A percentile compares a stretch with the other conserved stretches of the same genome.
These are phyloP conservation scores for Monoraphidium neglectum DNA, from an alignment of 139 green algal genomes.

Conservation along the genomic window DNA sequence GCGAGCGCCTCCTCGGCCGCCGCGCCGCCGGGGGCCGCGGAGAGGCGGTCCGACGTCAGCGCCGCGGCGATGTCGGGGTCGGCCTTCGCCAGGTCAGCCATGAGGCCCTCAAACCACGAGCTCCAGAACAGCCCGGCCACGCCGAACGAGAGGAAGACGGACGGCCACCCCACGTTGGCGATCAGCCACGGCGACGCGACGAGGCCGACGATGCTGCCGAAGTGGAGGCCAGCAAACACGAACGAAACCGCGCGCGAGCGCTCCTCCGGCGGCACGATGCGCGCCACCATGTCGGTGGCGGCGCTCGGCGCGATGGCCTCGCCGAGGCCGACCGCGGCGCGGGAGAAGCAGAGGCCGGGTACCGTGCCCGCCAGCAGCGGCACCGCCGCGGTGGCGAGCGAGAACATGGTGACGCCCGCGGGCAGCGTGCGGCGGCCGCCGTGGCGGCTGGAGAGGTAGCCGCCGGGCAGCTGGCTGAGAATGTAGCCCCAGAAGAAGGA, in stretches of 20 bases:
- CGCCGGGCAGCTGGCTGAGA: constrained; percentile 88
- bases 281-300: constrained; percentile 91
- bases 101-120: constrained; percentile 75
- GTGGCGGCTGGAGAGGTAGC: constrained; percentile 72
- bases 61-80: constrained; percentile 48
- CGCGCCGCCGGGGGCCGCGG: neutral
- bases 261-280: constrained; percentile 66
- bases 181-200: constrained; percentile 80
- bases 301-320: constrained; percentile 90
- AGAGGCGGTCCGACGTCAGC: constrained; percentile 3
- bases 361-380: constrained; percentile 70
- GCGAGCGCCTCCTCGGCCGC: neutral
- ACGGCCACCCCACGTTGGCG: constrained; percentile 77
- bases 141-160: constrained; percentile 91
- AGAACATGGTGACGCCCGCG: constrained; percentile 84
- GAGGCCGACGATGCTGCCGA: constrained; percentile 87
- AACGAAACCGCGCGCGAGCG: constrained; percentile 82
- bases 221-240: constrained; percentile 93
- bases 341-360: constrained; percentile 70
- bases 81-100: constrained; percentile 31
- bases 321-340: constrained; percentile 88
- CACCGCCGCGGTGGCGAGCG: constrained; percentile 71
- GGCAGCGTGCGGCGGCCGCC: constrained; percentile 81
- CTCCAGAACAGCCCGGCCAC: constrained; percentile 80
- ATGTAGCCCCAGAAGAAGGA: constrained; percentile 92